These are phyloP conservation scores for Bullera alba DNA, from an alignment of 768 basidiomycete genomes.

Conservation along the genomic window DNA sequence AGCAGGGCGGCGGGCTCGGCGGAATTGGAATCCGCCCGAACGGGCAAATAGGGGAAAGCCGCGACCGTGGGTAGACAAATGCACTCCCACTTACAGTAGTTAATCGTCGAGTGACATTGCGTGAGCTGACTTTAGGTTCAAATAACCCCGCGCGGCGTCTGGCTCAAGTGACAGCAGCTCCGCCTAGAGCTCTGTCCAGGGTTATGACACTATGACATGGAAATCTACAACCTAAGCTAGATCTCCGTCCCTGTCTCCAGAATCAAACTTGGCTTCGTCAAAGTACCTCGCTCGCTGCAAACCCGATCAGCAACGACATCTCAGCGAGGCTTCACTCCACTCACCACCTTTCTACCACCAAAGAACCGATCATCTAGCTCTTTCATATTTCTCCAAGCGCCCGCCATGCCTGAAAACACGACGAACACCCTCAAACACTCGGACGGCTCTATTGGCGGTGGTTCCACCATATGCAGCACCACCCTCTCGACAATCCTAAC, in stretches of 20 bases:
- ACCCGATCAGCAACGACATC: background rate
- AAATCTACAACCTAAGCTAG: no score
- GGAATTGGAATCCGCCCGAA: no score
- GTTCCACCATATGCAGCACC: constrained; percentile 68
- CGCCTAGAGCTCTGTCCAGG: no score
- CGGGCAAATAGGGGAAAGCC: no score
- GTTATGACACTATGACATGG: no score
- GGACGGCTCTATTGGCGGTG: constrained; percentile 59
- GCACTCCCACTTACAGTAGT: no score
- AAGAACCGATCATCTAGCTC: constrained; percentile 91
- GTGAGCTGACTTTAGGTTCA: no score
- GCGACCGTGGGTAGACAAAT: no score
- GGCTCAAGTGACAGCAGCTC: no score
- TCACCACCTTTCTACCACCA: constrained; percentile 66
- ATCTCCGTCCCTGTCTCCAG: constrained; percentile 37
- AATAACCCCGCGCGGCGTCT: no score
- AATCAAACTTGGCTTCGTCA: constrained; percentile 38
- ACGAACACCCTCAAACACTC: constrained; percentile 90
- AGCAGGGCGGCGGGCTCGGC: no score
- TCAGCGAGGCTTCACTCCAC: constrained; percentile 2
- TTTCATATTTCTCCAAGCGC: constrained; percentile 91
- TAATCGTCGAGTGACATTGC: no score
- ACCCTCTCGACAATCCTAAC: constrained; percentile 81
- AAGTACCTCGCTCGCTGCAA: constrained; percentile 39
- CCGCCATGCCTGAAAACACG: constrained; percentile 79